These are phyloP conservation scores for Exophiala alcalophila DNA, from an alignment of 2,329 filamentous ascomycete species.

Conservation along the genomic window DNA sequence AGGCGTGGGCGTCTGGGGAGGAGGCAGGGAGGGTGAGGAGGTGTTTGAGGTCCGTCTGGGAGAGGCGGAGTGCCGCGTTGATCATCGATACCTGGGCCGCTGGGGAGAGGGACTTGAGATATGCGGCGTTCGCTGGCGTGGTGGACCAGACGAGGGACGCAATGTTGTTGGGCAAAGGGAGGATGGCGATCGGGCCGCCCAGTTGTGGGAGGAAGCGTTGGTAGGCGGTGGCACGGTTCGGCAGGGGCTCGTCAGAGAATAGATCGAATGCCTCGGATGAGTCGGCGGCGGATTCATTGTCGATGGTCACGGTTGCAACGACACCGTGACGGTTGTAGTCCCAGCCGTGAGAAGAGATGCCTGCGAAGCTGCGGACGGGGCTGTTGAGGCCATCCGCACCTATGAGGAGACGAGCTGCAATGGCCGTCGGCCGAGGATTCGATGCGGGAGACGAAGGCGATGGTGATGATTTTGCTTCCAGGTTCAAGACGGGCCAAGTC, in stretches of 20 bases:
- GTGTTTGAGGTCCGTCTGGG: conserved; percentile 74
- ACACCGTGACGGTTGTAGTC: conserved; percentile 89
- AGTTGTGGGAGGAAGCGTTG: conserved; percentile 86
- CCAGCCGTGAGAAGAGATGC: conserved; percentile 83
- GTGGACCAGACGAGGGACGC: conserved; percentile 95
- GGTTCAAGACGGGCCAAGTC: conserved; percentile 79
- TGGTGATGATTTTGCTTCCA: conserved; percentile 57
- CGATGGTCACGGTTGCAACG: conserved; percentile 79
- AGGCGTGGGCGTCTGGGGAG: conserved; percentile 15
- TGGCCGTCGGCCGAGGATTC: conserved; percentile 46
- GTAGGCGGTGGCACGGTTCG: conserved; percentile 64
- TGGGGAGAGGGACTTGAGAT: conserved; percentile 70
- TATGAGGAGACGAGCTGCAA: conserved; percentile 80
- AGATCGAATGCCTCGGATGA: conserved; percentile 42
- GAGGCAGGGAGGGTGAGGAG: conserved; percentile 65
- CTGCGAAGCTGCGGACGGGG: conserved; percentile 84
- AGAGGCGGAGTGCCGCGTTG: conserved; percentile 87
- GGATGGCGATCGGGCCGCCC: conserved; percentile 78
- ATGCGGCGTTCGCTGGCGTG: conserved; percentile 71
- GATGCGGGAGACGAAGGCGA: conserved; percentile 22
- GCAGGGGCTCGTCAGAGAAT: conserved; percentile 23
- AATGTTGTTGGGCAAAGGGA: conserved; percentile 79
- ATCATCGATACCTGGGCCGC: conserved; percentile 80
- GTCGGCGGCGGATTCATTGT: conserved; percentile 38
- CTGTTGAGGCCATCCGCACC: conserved; percentile 95